A percentile compares a stretch with the other conserved stretches of the same genome.
These are phyloP conservation scores for Fusarium palustre DNA, from an alignment of 2,329 filamentous ascomycete species.

Conservation along the genomic window DNA sequence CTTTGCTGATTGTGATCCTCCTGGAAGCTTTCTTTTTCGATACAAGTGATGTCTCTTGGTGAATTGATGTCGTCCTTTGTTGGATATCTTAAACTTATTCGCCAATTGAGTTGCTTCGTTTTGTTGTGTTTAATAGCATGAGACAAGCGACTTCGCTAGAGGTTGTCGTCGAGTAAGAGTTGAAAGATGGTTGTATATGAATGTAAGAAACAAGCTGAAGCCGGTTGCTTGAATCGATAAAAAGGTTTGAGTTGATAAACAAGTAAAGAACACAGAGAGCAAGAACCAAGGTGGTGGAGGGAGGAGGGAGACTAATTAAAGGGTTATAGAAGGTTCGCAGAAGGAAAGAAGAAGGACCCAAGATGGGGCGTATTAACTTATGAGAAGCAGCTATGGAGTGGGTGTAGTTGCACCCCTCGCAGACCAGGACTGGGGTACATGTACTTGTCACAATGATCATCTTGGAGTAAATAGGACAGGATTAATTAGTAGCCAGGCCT, in stretches of 20 bases:
- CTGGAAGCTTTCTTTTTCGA: constrained; percentile 14
- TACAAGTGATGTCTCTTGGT: constrained; percentile 6
- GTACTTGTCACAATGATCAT: constrained; percentile 41
- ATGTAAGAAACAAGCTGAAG: constrained; percentile 4
- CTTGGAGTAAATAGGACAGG: constrained; percentile 34
- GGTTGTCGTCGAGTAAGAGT: constrained; percentile 25
- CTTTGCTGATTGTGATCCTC: constrained; percentile 30
- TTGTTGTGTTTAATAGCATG: constrained; percentile 17
- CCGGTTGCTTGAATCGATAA: constrained; percentile 1
- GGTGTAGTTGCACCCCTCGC: constrained; percentile 43
- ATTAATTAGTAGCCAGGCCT: constrained; percentile 46
- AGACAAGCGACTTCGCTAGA: constrained; percentile 12
- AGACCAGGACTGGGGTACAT: constrained; percentile 45
- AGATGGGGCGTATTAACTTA: constrained; percentile 52
- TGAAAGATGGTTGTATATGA: background rate
- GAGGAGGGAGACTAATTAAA: constrained; percentile 44
- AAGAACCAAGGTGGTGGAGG: constrained; percentile 28
- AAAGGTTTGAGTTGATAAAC: constrained; percentile 15
- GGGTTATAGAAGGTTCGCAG: constrained; percentile 45
- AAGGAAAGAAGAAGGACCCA: constrained; percentile 45
- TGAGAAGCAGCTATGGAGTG: constrained; percentile 43
- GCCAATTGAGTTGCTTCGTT: constrained; percentile 19
- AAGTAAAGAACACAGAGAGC: constrained; percentile 22
- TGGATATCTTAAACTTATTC: constrained; percentile 9
- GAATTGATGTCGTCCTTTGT: background rate